Conservation (phyloP, 208 protist species). For the Strigomonas oncopelti region DNA sequence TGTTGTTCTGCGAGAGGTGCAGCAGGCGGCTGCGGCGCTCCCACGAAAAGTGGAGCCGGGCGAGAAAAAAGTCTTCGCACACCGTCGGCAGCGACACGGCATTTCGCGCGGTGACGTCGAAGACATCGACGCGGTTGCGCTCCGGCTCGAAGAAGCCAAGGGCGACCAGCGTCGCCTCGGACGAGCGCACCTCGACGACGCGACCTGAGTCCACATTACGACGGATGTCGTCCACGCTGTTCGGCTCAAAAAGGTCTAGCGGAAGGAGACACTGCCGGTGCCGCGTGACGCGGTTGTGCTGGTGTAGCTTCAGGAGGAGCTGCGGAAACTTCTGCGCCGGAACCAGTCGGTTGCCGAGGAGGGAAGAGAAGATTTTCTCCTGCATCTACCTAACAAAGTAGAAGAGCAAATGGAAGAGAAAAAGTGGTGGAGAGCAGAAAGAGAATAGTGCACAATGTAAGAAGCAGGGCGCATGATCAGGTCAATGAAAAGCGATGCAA, state of each 20-base stretch:
- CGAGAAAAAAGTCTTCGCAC: conserved; percentile 78
- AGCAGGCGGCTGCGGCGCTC: conserved; percentile 54
- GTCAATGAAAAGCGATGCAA: no score
- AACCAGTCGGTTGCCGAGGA: conserved; percentile 44
- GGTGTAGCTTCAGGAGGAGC: conserved; percentile 39
- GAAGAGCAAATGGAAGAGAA: not conserved
- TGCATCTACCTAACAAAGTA: conserved; percentile 40
- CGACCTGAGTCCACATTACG: conserved; percentile 53
- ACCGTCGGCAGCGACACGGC: conserved; percentile 59
- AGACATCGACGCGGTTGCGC: conserved; percentile 63
- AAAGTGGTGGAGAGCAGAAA: conserved; percentile 6
- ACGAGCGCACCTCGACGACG: conserved; percentile 67
- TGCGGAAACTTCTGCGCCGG: conserved; percentile 79
- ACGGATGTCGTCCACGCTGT: conserved; percentile 45
- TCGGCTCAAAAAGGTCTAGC: conserved; percentile 45
- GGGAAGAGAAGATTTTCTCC: conserved; percentile 56
- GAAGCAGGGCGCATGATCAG: not conserved
- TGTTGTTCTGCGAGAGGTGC: conserved; percentile 46
- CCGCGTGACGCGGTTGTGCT: conserved; percentile 44
- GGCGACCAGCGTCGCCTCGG: conserved; percentile 49
- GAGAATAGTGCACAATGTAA: not conserved
- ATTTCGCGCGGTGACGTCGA: conserved; percentile 49
- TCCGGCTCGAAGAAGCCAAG: conserved; percentile 81
- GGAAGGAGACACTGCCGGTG: conserved; percentile 47
- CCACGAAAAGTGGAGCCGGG: conserved; percentile 52